Conservation (phyloP, 2,329 filamentous ascomycete genomes). For the Alternaria panax region DNA sequence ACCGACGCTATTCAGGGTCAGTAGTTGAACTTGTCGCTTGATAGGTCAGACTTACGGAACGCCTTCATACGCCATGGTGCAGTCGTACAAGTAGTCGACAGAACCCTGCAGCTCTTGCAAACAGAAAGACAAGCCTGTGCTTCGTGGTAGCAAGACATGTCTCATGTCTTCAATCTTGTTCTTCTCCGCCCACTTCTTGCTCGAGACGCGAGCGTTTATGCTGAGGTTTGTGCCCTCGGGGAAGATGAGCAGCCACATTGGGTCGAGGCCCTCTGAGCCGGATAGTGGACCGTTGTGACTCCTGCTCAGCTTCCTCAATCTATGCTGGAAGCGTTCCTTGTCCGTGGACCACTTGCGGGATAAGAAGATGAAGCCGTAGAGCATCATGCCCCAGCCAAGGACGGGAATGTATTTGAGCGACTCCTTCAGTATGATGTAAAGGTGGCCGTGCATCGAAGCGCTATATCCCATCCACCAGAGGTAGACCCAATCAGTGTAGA, state of each 20-base stretch:
- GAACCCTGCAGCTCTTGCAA: conserved; percentile 76
- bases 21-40: neutral
- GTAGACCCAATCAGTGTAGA: conserved; percentile 91
- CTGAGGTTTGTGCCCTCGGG: conserved; percentile 87
- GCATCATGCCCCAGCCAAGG: conserved; percentile 82
- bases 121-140: conserved; percentile 81
- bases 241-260: conserved; percentile 91
- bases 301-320: conserved; percentile 73
- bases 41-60: conserved; percentile 73
- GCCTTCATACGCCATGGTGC: conserved; percentile 94
- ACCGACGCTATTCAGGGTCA: conserved; percentile 43
- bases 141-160: conserved; percentile 78
- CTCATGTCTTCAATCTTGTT: conserved; percentile 71
- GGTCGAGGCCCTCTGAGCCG: conserved; percentile 63
- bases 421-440: conserved; percentile 91
- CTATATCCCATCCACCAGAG: conserved; percentile 93
- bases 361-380: conserved; percentile 91
- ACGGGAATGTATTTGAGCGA: conserved; percentile 84
- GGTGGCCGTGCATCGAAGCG: conserved; percentile 78
- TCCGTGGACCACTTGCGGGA: conserved; percentile 88
- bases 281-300: conserved; percentile 50
- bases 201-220: conserved; percentile 73
- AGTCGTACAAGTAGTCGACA: conserved; percentile 87
- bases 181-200: conserved; percentile 79
- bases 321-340: conserved; percentile 74